Conservation (phyloP, 257 asterid species). For the Gentiana dahurica region DNA sequence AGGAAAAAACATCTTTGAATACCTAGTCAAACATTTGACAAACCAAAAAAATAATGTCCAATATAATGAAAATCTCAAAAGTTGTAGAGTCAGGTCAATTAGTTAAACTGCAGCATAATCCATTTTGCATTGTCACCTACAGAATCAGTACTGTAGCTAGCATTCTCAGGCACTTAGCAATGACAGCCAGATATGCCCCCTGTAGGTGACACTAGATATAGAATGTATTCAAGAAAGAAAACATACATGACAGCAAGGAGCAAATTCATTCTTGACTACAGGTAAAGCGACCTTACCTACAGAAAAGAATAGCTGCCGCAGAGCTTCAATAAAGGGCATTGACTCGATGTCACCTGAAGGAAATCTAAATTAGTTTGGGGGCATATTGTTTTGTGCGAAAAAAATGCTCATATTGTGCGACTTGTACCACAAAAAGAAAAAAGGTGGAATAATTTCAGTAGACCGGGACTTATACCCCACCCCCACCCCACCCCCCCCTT, state of each 20-base stretch:
- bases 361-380: neutral
- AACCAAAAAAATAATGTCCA: too few species aligned
- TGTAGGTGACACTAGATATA: neutral
- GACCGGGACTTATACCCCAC: too few species aligned
- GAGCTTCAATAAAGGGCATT: conserved; percentile 97
- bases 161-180: neutral
- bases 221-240: neutral
- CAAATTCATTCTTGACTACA: neutral
- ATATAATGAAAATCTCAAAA: too few species aligned
- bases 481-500: too few species aligned
- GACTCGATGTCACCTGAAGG: conserved; percentile 93
- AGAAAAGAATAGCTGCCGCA: conserved; percentile 74
- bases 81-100: too few species aligned
- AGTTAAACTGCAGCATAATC: neutral
- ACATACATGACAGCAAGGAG: neutral
- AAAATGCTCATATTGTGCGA: too few species aligned
- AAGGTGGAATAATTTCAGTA: too few species aligned
- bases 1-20: too few species aligned
- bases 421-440: neutral
- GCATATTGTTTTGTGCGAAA: too few species aligned
- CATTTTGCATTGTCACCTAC: neutral
- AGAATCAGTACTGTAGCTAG: neutral
- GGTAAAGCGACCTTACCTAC: conserved; percentile 48
- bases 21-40: too few species aligned
- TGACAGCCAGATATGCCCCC: neutral